A percentile compares a stretch with the other conserved stretches of the same genome.
Evolutionary conservation across 805 yeast species (phyloP).

Genomic region (Pichia heedii): DNA sequence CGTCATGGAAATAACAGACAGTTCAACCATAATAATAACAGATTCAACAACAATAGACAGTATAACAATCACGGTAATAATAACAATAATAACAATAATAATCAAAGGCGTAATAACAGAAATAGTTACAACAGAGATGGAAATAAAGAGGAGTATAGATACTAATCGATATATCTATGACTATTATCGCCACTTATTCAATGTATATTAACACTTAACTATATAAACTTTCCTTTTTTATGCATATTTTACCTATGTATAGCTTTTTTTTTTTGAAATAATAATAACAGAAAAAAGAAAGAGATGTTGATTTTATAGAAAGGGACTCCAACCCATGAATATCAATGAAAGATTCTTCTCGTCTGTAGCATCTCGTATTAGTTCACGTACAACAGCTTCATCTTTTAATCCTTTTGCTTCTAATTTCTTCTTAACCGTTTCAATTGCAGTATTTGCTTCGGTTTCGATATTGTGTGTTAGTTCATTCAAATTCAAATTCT

Average conservation of each 20-base stretch:
- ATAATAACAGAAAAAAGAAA: neutral
- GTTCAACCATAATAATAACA: slow-evolving; percentile 14
- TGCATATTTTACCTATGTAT: neutral
- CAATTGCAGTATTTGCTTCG: slow-evolving; percentile 76
- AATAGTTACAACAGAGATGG: neutral
- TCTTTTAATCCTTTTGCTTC: slow-evolving; percentile 58
- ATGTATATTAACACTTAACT: neutral
- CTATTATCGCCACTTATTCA: no score
- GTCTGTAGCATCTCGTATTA: slow-evolving; percentile 69
- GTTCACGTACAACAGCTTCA: slow-evolving; percentile 77
- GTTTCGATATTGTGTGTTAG: slow-evolving; percentile 30
- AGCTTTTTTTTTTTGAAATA: no score
- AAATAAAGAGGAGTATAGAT: neutral
- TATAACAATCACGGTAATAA: slow-evolving; percentile 6
- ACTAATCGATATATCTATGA: neutral
- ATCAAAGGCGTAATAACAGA: slow-evolving; percentile 16
- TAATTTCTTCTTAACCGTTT: slow-evolving; percentile 63
- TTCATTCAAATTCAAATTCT: neutral
- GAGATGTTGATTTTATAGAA: slow-evolving; percentile 30
- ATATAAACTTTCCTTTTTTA: neutral
- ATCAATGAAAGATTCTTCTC: slow-evolving; percentile 60
- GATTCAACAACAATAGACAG: slow-evolving; percentile 10
- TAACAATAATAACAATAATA: slow-evolving; percentile 22
- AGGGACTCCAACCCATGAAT: slow-evolving; percentile 82
- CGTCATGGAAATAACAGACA: slow-evolving; percentile 17